Evolutionary conservation across 441 rosid genomes (phyloP).

Genomic region (Breynia disticha): DNA sequence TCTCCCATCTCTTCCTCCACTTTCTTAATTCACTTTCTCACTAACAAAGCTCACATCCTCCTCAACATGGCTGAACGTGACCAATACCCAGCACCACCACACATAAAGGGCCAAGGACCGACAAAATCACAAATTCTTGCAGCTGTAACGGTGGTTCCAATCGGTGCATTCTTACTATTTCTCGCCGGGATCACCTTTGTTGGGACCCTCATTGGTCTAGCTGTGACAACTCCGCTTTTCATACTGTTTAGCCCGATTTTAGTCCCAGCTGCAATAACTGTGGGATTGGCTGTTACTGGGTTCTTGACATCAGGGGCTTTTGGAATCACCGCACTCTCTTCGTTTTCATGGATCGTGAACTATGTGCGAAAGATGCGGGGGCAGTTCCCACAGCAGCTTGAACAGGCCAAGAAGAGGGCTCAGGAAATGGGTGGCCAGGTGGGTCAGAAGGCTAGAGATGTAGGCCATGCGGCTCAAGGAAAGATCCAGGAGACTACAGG

Average conservation of each 20-base stretch:
- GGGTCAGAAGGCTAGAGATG: slow-evolving; percentile 42
- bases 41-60: too few relatives aligned
- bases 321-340: slow-evolving; percentile 60
- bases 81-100: neutral
- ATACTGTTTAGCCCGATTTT: slow-evolving; percentile 62
- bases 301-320: slow-evolving; percentile 62
- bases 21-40: too few relatives aligned
- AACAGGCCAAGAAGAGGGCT: slow-evolving; percentile 27
- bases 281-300: slow-evolving; percentile 45
- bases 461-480: slow-evolving; percentile 34
- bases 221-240: slow-evolving; percentile 46
- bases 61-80: neutral
- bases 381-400: slow-evolving; percentile 21
- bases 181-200: slow-evolving; percentile 47
- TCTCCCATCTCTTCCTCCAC: too few relatives aligned
- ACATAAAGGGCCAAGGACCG: slow-evolving; percentile 17
- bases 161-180: slow-evolving; percentile 40
- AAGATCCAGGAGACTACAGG: slow-evolving; percentile 33
- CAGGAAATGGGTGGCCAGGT: slow-evolving; percentile 33
- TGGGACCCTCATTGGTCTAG: slow-evolving; percentile 47
- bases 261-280: slow-evolving; percentile 50
- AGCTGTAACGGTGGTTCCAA: slow-evolving; percentile 35
- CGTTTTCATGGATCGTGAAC: slow-evolving; percentile 49
- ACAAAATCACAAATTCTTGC: slow-evolving; percentile 36
- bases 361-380: slow-evolving; percentile 22